phyloP scores from a whole-genome alignment of 2,329 filamentous ascomycete species.

The Pseudopyrenochaeta lycopersici region DNA sequence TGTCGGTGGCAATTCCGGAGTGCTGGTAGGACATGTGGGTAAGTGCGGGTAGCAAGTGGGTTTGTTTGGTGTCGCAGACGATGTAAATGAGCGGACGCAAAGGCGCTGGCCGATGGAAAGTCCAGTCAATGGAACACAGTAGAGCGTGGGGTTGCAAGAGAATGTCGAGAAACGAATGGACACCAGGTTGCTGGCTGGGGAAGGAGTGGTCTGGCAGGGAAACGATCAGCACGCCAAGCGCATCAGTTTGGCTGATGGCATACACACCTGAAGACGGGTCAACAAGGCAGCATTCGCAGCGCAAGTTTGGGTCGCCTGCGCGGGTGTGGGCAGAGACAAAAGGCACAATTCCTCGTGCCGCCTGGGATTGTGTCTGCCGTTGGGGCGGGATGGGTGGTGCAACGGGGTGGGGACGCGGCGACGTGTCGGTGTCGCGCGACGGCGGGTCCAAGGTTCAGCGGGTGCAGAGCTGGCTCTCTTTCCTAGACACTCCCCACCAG shows the following conservation, averaged over 20 bases:
- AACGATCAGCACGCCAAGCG: conserved; percentile 38
- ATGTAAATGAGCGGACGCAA: conserved; percentile 45
- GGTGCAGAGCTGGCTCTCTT: conserved; percentile 5
- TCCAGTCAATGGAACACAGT: conserved; percentile 49
- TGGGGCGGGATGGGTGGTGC: conserved; percentile 21
- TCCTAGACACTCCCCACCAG: conserved; percentile 13
- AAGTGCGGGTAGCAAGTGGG: conserved; percentile 41
- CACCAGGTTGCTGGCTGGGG: conserved; percentile 49
- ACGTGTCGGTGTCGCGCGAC: conserved; percentile 20
- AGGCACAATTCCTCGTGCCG: conserved; percentile 19
- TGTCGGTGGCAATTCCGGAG: conserved; percentile 29
- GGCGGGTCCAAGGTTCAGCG: conserved; percentile 10
- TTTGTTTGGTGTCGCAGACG: conserved; percentile 12
- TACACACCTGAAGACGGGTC: conserved; percentile 42
- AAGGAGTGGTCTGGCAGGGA: conserved; percentile 33
- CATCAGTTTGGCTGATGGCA: conserved; percentile 13
- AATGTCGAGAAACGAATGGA: conserved; percentile 53
- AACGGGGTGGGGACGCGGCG: conserved; percentile 32
- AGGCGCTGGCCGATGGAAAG: conserved; percentile 31
- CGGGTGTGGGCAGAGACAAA: conserved; percentile 18
- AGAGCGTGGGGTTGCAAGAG: conserved; percentile 30
- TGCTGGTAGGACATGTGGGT: conserved; percentile 34
- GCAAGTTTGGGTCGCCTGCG: conserved; percentile 11
- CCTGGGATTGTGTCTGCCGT: conserved; percentile 10
- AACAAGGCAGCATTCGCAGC: conserved; percentile 45